These are phyloP conservation scores for Penicillium sclerotiorum DNA, from an alignment of 2,329 filamentous ascomycete genomes.

Conservation along the genomic window DNA sequence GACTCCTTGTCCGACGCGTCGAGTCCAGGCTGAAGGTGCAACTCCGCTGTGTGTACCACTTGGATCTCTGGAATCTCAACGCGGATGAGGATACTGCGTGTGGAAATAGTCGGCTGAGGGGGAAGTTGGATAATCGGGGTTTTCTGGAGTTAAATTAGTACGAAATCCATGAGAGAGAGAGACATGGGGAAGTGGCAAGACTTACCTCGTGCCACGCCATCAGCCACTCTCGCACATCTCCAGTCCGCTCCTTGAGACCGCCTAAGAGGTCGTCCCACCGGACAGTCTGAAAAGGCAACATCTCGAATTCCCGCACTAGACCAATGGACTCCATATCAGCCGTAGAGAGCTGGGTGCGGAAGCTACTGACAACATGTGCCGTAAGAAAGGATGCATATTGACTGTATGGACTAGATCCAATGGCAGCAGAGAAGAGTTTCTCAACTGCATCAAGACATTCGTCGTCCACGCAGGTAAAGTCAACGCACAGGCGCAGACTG, in stretches of 20 bases:
- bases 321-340: constrained; percentile 58
- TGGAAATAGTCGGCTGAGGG: constrained; percentile 40
- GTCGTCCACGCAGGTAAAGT: constrained; percentile 76
- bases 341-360: constrained; percentile 50
- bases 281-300: constrained; percentile 55
- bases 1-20: constrained; percentile 22
- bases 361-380: constrained; percentile 51
- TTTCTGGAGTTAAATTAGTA: constrained; percentile 33
- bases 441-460: constrained; percentile 62
- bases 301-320: constrained; percentile 55
- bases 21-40: constrained; percentile 34
- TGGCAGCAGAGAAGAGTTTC: constrained; percentile 48
- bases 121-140: constrained; percentile 37
- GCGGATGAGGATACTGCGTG: constrained; percentile 75
- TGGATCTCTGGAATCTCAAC: constrained; percentile 85
- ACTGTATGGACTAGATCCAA: constrained; percentile 52
- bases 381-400: constrained; percentile 55
- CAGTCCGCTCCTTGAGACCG: constrained; percentile 50
- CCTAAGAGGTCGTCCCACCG: constrained; percentile 58
- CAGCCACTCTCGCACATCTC: constrained; percentile 55
- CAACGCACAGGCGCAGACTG: constrained; percentile 63
- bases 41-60: constrained; percentile 73
- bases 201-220: constrained; percentile 60
- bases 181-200: too few relatives aligned
- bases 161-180: too few relatives aligned